Conservation (phyloP, 306 rosid genomes). For the Vigna unguiculata region DNA sequence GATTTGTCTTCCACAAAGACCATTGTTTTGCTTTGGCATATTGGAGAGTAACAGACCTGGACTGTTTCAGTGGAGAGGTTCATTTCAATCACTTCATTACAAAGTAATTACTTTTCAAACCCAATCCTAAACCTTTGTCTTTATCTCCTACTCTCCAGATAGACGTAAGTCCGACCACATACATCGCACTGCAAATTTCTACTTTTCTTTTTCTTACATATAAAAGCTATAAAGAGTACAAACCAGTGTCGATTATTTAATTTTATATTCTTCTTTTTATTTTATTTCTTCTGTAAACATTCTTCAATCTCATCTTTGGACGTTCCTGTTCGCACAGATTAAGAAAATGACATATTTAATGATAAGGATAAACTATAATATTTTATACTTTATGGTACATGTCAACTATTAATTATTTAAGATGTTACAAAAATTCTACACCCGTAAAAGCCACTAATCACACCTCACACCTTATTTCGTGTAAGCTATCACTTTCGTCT, state of each 20-base stretch:
- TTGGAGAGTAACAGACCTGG: not conserved
- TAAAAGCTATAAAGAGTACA: too few relatives aligned
- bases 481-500: not conserved
- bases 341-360: not conserved
- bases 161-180: constrained; percentile 29
- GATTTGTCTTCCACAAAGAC: not conserved
- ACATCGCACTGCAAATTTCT: not conserved
- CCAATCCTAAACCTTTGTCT: not conserved
- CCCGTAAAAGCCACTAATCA: not conserved
- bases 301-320: not conserved
- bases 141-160: constrained; percentile 17
- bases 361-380: constrained; percentile 4
- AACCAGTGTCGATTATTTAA: too few relatives aligned
- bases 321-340: not conserved
- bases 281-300: too few relatives aligned
- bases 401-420: constrained; percentile 8
- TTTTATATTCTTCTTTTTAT: too few relatives aligned
- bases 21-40: not conserved
- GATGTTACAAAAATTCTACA: not conserved
- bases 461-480: not conserved
- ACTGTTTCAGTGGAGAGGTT: constrained; percentile 34
- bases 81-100: not conserved
- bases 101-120: not conserved
- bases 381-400: not conserved
- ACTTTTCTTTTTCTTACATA: too few relatives aligned